Evolutionary conservation across 495 filamentous ascomycete genomes (phyloP).

Genomic region (Hypoxylon lienhwacheense): DNA sequence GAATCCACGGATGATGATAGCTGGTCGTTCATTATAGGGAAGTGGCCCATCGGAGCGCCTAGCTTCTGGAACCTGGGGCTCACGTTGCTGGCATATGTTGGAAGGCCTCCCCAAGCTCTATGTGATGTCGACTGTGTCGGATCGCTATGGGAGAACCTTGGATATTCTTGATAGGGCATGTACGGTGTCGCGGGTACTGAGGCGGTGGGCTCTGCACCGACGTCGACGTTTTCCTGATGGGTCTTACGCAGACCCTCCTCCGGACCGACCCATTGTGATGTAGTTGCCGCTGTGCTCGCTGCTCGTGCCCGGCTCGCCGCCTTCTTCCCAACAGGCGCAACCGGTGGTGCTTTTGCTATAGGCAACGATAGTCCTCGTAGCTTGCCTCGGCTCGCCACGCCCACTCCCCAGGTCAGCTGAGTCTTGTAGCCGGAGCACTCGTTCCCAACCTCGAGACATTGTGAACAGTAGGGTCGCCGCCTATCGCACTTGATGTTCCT

Average conservation of each 20-base stretch:
- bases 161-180: slow-evolving; percentile 41
- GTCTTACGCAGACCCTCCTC: slow-evolving; percentile 39
- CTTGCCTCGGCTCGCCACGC: slow-evolving; percentile 95
- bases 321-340: slow-evolving; percentile 50
- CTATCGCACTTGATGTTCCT: slow-evolving; percentile 84
- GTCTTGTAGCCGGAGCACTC: slow-evolving; percentile 98
- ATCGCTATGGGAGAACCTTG: slow-evolving; percentile 42
- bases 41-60: slow-evolving; percentile 31
- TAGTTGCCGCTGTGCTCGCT: slow-evolving; percentile 42
- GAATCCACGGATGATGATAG: slow-evolving; percentile 54
- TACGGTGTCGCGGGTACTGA: slow-evolving; percentile 40
- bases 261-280: slow-evolving; percentile 43
- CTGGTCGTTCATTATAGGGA: slow-evolving; percentile 44
- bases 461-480: slow-evolving; percentile 90
- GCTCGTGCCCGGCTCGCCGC: slow-evolving; percentile 44
- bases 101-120: slow-evolving; percentile 31
- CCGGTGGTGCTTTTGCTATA: slow-evolving; percentile 71
- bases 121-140: slow-evolving; percentile 36
- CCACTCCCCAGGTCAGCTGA: slow-evolving; percentile 95
- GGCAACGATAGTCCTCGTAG: slow-evolving; percentile 85
- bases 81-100: slow-evolving; percentile 34
- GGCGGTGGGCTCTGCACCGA: slow-evolving; percentile 25
- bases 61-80: slow-evolving; percentile 35
- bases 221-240: slow-evolving; percentile 40
- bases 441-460: slow-evolving; percentile 86